Evolutionary conservation across 2,329 filamentous ascomycete genomes (phyloP).

Genomic region (Neonectria coccinea): DNA sequence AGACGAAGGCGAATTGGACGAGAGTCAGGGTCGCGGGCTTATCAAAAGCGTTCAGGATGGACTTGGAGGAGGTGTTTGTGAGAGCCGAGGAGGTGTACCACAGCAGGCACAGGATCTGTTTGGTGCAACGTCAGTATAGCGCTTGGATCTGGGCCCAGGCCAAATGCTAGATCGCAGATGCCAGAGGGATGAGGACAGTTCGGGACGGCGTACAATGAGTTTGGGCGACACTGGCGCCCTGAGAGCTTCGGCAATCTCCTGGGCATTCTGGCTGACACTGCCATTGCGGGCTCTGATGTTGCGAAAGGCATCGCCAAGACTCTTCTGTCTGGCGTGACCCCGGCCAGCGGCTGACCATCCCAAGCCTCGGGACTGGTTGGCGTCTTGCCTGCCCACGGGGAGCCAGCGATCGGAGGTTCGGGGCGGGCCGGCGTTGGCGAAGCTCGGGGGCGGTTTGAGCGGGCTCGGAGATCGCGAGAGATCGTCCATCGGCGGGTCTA

Average conservation of each 20-base stretch:
- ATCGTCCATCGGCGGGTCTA: conserved; percentile 55
- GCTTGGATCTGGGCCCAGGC: conserved; percentile 27
- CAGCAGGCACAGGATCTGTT: conserved; percentile 82
- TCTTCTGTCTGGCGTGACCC: conserved; percentile 82
- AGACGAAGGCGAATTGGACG: conserved; percentile 93
- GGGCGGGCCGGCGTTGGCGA: conserved; percentile 46
- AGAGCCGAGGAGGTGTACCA: conserved; percentile 97
- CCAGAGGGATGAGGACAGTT: conserved; percentile 3
- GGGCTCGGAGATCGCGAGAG: conserved; percentile 46
- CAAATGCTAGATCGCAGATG: neutral
- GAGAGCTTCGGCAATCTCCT: conserved; percentile 91
- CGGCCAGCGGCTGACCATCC: conserved; percentile 49
- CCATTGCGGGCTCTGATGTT: conserved; percentile 83
- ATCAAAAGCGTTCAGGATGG: conserved; percentile 90
- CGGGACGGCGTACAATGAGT: conserved; percentile 74
- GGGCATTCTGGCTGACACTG: conserved; percentile 92
- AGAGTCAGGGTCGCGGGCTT: conserved; percentile 93
- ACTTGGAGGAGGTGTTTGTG: conserved; percentile 97
- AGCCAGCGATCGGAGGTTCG: conserved; percentile 47
- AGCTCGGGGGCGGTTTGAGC: conserved; percentile 42
- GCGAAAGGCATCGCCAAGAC: conserved; percentile 86
- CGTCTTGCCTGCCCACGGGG: conserved; percentile 44
- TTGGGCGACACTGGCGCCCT: conserved; percentile 89
- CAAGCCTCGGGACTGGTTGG: conserved; percentile 29
- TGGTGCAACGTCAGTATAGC: conserved; percentile 46